phyloP scores from a whole-genome alignment of 306 rosid genomes.

The Sphenostylis stenocarpa region DNA sequence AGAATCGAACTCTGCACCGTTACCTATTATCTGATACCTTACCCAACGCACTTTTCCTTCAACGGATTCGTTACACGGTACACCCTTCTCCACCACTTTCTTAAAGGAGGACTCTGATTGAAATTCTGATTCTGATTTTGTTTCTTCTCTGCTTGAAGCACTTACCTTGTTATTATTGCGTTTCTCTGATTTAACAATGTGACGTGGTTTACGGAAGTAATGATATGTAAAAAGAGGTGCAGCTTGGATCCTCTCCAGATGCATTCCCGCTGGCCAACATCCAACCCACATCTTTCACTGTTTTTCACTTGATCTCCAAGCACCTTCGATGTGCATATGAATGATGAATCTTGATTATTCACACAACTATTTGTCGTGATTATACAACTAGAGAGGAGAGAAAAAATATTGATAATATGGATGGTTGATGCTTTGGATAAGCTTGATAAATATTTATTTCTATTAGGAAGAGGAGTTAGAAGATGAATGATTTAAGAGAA shows the following conservation, averaged over 20 bases:
- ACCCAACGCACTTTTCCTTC: constrained; percentile 57
- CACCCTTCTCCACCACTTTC: constrained; percentile 28
- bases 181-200: too few species aligned
- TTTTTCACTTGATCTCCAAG: too few species aligned
- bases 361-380: too few species aligned
- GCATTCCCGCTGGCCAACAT: not conserved
- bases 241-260: not conserved
- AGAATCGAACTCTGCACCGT: constrained; percentile 50
- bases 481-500: too few species aligned
- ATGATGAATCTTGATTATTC: too few species aligned
- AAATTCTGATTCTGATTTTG: not conserved
- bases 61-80: constrained; percentile 24
- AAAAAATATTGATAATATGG: too few species aligned
- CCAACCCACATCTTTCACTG: not conserved
- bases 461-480: too few species aligned
- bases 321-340: too few species aligned
- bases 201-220: not conserved
- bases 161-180: not conserved
- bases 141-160: not conserved
- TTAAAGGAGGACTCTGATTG: constrained; percentile 5
- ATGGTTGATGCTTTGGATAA: too few species aligned
- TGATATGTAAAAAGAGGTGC: not conserved
- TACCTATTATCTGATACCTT: constrained; percentile 62
- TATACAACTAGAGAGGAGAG: too few species aligned
- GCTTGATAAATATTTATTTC: too few species aligned